Conservation (phyloP, 345 rosid genomes). For the Ceriops zippeliana region DNA sequence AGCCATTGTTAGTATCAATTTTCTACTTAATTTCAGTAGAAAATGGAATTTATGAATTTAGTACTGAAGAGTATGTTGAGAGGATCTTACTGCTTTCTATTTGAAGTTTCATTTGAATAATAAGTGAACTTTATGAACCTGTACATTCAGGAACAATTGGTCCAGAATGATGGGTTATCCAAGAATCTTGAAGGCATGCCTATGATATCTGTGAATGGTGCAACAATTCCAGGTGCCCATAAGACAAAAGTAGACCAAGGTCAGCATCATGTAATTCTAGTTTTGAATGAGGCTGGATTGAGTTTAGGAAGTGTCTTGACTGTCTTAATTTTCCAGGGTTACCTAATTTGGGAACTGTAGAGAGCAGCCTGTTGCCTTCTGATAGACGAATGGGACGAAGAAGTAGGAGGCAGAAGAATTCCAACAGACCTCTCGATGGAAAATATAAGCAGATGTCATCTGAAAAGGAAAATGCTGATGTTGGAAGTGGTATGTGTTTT, state of each 20-base stretch:
- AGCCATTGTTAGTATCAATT: background rate
- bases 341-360: slow-evolving; percentile 36
- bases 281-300: slow-evolving; percentile 8
- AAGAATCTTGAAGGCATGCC: slow-evolving; percentile 31
- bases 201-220: slow-evolving; percentile 29
- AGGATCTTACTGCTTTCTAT: slow-evolving; percentile 5
- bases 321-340: slow-evolving; percentile 35
- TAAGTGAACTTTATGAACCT: slow-evolving; percentile 9
- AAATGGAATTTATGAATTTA: slow-evolving; percentile 11
- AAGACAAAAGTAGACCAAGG: slow-evolving; percentile 45
- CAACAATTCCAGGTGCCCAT: slow-evolving; percentile 26
- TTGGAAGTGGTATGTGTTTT: slow-evolving; percentile 24
- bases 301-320: slow-evolving; percentile 9
- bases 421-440: slow-evolving; percentile 50
- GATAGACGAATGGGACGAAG: slow-evolving; percentile 62
- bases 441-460: slow-evolving; percentile 37
- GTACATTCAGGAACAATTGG: slow-evolving; percentile 39
- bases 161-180: slow-evolving; percentile 30
- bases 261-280: slow-evolving; percentile 24
- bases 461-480: slow-evolving; percentile 48
- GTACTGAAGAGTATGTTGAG: background rate
- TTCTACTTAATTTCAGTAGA: background rate
- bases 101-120: background rate
- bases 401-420: slow-evolving; percentile 70
- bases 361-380: slow-evolving; percentile 43